phyloP scores from a whole-genome alignment of 805 yeast species.

The Candida pseudoglaebosa region DNA sequence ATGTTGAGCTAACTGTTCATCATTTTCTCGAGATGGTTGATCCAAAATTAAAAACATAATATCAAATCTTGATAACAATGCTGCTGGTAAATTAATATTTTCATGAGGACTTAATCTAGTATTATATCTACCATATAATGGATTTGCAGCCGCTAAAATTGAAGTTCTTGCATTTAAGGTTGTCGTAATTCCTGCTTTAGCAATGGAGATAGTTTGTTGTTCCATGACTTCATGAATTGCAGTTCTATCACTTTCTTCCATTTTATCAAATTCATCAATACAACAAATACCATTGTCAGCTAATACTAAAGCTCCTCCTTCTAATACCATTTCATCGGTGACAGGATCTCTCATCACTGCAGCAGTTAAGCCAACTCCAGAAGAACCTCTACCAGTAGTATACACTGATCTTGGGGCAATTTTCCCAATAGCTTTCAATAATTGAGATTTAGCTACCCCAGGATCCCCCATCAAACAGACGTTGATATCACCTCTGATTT shows the following conservation, averaged over 20 bases:
- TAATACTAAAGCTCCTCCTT: conserved; percentile 95
- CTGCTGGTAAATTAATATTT: conserved; percentile 95
- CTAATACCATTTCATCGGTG: conserved; percentile 97
- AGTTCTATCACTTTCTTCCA: conserved; percentile 95
- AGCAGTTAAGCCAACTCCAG: conserved; percentile 98
- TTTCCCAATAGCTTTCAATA: conserved; percentile 83
- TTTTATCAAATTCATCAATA: conserved; percentile 97
- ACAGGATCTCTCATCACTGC: conserved; percentile 98
- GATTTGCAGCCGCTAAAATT: conserved; percentile 97
- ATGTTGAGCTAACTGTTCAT: conserved; percentile 85
- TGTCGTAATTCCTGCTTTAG: conserved; percentile 97
- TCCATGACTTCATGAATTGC: conserved; percentile 99
- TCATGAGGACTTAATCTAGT: conserved; percentile 87
- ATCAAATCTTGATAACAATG: conserved; percentile 91
- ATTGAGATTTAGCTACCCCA: conserved; percentile 98
- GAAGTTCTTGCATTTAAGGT: conserved; percentile 94
- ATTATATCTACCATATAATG: conserved; percentile 91
- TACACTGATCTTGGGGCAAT: conserved; percentile 96
- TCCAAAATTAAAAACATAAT: conserved; percentile 83
- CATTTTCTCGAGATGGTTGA: conserved; percentile 72
- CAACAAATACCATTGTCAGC: conserved; percentile 99
- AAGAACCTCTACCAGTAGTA: conserved; percentile 97
- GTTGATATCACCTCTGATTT: conserved; percentile 95
- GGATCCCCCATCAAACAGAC: conserved; percentile 98
- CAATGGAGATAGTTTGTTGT: conserved; percentile 95